Evolutionary conservation across 495 filamentous ascomycete species (phyloP), one percentile per base, ranked within the genome.

Genomic region (Talaromyces ruber): DNA sequence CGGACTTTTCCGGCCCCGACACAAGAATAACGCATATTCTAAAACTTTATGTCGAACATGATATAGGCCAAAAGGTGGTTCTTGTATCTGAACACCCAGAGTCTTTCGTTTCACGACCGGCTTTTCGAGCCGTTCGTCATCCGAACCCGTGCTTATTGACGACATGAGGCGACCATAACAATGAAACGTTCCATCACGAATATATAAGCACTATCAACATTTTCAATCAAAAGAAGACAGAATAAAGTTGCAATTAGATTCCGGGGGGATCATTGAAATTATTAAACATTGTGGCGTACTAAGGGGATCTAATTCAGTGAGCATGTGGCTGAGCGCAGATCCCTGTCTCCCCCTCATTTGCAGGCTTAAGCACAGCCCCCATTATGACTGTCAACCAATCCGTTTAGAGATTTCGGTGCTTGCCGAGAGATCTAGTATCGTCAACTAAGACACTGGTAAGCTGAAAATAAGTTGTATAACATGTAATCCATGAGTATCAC

Each of bases 21-120:
- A 60, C 11, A 60, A 39, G 50, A 26, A 60, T 21, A 60, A 22
- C 11, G 59, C 59, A 32, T 60, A 60, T 18, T 60, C 25, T 14
- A 52, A 7, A 3, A 24, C 43, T 2, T 60, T 47, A 16, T 52
- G 28, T 6, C n/a, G 32, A 7, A 22, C 16, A 29, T 57, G 7
- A 8, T 57, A 29, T 9, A 34, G 14, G 6, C 34, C 54, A 16
- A 12, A 4, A 1, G 26, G 54, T 34, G 29, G 54, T 57, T 57
- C 26, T 5, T 30, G 28, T 30, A 32, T 34, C 18, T 22, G 18
- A 34, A 32, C n/a, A 32, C 26, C 21, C 5, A 18, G 14, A 30
- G 16, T 6, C 54, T 57, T 57, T 14, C 54, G 54, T 18, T 57
- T 29, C 18, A 12, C 29, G 4, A 34, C 26, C 3, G 54, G 29